Percentiles rank a stretch among this genome's conserved stretches.
Evolutionary conservation across 2,329 filamentous ascomycete species (phyloP).

Genomic region (Epichloe scottii): DNA sequence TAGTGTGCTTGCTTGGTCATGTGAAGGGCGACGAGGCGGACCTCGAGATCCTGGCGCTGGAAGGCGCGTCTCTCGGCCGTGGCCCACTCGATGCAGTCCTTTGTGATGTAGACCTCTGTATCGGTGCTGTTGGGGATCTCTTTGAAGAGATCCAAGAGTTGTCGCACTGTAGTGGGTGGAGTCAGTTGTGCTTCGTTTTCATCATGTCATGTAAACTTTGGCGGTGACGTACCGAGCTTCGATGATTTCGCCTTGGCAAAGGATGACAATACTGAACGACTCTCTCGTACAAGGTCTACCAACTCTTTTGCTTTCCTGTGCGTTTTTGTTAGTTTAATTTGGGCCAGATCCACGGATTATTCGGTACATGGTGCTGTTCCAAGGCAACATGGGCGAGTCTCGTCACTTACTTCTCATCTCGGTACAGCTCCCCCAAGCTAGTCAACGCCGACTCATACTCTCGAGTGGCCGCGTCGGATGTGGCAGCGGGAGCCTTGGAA

Average conservation of each 20-base stretch:
- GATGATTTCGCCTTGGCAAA: conserved; percentile 99
- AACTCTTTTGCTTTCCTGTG: conserved; percentile 67
- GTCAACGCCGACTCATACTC: conserved; percentile 87
- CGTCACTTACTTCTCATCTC: conserved; percentile 63
- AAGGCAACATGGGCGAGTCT: not conserved
- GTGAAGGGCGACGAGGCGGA: conserved; percentile 81
- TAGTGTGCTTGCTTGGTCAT: conserved; percentile 98
- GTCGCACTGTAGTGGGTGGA: conserved; percentile 55
- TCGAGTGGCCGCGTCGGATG: conserved; percentile 70
- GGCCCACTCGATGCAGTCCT: conserved; percentile 99
- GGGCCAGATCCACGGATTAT: not conserved
- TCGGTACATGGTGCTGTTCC: not conserved
- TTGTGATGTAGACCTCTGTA: conserved; percentile 86
- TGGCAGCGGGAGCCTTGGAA: conserved; percentile 69
- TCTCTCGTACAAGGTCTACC: conserved; percentile 79
- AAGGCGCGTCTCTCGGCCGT: conserved; percentile 89
- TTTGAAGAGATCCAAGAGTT: conserved; percentile 90
- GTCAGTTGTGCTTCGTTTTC: not conserved
- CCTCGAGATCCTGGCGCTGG: conserved; percentile 95
- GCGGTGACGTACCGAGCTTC: conserved; percentile 64
- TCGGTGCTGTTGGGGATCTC: conserved; percentile 91
- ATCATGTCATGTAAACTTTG: not conserved
- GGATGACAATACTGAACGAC: conserved; percentile 79
- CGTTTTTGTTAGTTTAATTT: not conserved
- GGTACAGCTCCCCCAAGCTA: conserved; percentile 82